These are phyloP conservation scores for Calcarisporium arbuscula DNA, from an alignment of 2,329 filamentous ascomycete species.

Conservation along the genomic window DNA sequence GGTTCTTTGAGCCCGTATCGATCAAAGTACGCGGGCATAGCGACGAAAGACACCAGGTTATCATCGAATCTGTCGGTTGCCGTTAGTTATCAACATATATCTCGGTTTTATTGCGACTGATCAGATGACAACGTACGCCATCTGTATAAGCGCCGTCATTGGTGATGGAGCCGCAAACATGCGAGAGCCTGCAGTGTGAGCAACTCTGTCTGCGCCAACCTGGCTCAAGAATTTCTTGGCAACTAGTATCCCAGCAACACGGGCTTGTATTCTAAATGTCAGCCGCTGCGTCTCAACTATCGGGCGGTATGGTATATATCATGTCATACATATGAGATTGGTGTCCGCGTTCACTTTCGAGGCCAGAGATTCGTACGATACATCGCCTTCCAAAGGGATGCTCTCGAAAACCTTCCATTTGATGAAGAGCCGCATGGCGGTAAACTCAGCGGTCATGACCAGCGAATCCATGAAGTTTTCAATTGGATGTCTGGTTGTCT, in stretches of 20 bases:
- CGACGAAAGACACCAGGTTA: background rate
- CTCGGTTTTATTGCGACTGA: background rate
- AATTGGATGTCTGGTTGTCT: too few relatives aligned
- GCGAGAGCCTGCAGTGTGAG: background rate
- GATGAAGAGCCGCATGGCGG: background rate
- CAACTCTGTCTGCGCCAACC: background rate
- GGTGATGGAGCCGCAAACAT: background rate
- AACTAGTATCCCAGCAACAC: background rate
- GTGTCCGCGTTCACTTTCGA: conserved; percentile 18
- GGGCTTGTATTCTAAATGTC: background rate
- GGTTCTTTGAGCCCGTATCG: conserved; percentile 20
- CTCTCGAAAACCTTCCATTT: conserved; percentile 17
- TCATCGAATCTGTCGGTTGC: background rate
- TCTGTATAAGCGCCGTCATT: background rate
- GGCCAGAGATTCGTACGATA: conserved; percentile 22
- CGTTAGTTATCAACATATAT: background rate
- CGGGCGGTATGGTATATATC: background rate
- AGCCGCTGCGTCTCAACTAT: conserved; percentile 4
- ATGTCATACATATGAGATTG: background rate
- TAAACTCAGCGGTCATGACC: background rate
- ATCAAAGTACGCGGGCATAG: background rate
- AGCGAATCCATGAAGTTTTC: background rate
- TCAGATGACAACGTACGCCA: background rate
- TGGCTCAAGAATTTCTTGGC: background rate
- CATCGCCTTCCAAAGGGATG: conserved; percentile 20